Conservation (phyloP, 805 yeast genomes). For the Jamesozyma lodderae region DNA sequence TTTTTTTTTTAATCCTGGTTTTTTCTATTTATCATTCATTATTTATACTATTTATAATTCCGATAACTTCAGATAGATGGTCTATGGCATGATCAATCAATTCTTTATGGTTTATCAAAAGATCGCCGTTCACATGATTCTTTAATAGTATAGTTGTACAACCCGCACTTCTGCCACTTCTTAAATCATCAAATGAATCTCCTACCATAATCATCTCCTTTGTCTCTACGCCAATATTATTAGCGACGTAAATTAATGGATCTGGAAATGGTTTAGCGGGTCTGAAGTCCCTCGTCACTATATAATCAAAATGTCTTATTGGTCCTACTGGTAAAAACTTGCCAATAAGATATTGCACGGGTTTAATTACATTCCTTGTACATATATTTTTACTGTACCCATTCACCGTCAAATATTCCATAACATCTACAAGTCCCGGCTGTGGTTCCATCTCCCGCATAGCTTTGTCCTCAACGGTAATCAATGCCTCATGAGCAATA, state of each 20-base stretch:
- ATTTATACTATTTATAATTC: not conserved
- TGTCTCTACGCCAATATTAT: constrained; percentile 39
- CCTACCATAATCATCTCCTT: constrained; percentile 57
- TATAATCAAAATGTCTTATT: constrained; percentile 37
- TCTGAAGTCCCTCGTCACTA: constrained; percentile 52
- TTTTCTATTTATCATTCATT: no score
- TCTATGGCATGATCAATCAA: constrained; percentile 16
- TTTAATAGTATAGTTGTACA: constrained; percentile 45
- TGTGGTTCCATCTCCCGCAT: constrained; percentile 50
- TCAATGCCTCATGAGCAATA: constrained; percentile 39
- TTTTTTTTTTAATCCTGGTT: no score
- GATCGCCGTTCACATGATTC: constrained; percentile 41
- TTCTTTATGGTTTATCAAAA: constrained; percentile 31
- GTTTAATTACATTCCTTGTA: constrained; percentile 47
- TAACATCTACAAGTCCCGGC: constrained; percentile 37
- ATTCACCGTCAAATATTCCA: constrained; percentile 28
- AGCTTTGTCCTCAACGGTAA: constrained; percentile 49
- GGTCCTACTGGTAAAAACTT: constrained; percentile 34
- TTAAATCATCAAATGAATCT: constrained; percentile 63
- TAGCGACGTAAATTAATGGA: constrained; percentile 50
- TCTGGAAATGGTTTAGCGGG: constrained; percentile 66
- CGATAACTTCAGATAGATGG: constrained; percentile 16
- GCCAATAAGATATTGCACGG: constrained; percentile 44
- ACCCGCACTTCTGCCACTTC: constrained; percentile 56
- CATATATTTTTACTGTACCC: constrained; percentile 45